Conservation (phyloP, 352 stramenopile genomes). For the Blastocystis sp. region DNA sequence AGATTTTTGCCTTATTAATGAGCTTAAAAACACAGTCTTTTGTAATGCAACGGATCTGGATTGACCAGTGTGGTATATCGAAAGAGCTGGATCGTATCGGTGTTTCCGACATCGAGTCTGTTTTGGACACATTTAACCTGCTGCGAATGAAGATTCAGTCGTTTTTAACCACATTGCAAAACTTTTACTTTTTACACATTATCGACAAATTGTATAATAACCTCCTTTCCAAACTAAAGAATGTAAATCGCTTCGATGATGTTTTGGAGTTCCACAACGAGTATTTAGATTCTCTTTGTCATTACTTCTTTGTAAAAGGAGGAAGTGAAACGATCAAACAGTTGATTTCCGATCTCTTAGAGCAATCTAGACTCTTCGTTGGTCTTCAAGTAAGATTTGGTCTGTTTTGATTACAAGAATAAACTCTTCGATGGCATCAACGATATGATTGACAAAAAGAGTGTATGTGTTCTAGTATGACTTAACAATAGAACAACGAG, state of each 20-base stretch:
- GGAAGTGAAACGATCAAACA: neutral
- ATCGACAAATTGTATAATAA: conserved; percentile 38
- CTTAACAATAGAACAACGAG: neutral
- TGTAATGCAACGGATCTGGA: neutral
- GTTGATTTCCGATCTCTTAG: neutral
- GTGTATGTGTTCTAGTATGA: neutral
- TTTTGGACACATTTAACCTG: neutral
- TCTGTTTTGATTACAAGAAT: neutral
- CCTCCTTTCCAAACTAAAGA: neutral
- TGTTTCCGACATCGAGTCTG: neutral
- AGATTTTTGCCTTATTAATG: conserved; percentile 3
- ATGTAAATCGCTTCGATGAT: neutral
- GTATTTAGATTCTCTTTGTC: neutral
- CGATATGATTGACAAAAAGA: neutral
- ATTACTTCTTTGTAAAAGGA: neutral
- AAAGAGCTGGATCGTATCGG: neutral
- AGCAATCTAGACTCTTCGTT: neutral
- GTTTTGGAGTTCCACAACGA: neutral
- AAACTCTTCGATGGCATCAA: conserved; percentile 27
- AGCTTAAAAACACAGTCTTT: neutral
- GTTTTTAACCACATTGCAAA: conserved; percentile 37
- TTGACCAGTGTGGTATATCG: neutral
- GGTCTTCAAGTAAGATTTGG: neutral
- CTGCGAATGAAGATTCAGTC: conserved; percentile 19
- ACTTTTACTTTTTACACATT: conserved; percentile 36